Conservation (phyloP, 805 yeast species). For the Ogataea salicorniae region DNA sequence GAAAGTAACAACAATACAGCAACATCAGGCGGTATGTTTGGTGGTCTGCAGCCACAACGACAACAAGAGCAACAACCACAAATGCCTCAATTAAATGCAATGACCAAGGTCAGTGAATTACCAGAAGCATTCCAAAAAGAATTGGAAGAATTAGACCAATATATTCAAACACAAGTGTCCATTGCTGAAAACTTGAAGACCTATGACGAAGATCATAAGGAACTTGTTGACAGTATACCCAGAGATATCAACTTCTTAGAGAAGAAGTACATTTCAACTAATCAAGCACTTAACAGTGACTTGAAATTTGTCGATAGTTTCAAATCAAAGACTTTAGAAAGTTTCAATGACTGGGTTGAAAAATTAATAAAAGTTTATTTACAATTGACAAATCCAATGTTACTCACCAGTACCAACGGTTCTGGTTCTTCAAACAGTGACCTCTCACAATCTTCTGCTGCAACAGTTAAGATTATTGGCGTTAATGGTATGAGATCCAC, state of each 20-base stretch:
- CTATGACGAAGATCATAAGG: conserved; percentile 57
- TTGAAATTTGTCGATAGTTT: conserved; percentile 40
- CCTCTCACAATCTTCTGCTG: conserved; percentile 17
- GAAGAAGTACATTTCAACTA: conserved; percentile 56
- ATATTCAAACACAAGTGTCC: conserved; percentile 67
- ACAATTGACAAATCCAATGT: conserved; percentile 32
- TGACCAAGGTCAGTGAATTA: conserved; percentile 70
- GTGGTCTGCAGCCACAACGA: conserved; percentile 23
- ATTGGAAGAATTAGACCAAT: conserved; percentile 63
- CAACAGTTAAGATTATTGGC: conserved; percentile 25
- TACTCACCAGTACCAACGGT: conserved; percentile 13
- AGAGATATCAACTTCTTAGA: conserved; percentile 62
- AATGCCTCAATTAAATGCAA: conserved; percentile 52
- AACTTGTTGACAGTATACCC: conserved; percentile 64
- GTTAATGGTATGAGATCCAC: conserved; percentile 28
- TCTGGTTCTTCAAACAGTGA: conserved; percentile 10
- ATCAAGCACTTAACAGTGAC: conserved; percentile 54
- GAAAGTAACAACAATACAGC: conserved; percentile 19
- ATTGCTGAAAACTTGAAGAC: conserved; percentile 64
- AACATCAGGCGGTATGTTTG: conserved; percentile 13
- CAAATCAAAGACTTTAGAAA: conserved; percentile 34
- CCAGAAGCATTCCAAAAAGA: conserved; percentile 69
- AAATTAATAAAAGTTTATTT: conserved; percentile 32
- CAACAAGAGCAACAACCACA: conserved; percentile 40
- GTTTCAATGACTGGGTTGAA: conserved; percentile 36